Conservation (phyloP, 768 basidiomycete genomes). For the Mycena leptocephala region DNA sequence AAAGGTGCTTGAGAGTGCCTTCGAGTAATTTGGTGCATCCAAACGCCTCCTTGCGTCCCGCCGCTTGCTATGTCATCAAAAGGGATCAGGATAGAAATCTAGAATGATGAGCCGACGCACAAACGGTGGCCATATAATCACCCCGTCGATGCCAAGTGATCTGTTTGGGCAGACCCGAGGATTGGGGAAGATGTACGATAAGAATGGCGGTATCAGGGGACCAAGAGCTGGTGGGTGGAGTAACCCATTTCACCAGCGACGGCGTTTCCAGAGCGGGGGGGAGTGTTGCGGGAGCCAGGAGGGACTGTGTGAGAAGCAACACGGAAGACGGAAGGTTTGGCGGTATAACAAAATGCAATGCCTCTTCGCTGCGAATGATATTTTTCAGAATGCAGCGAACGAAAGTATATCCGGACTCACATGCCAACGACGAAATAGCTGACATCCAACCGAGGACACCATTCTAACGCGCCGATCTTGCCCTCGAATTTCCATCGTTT, state of each 20-base stretch:
- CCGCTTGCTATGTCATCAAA: slow-evolving; percentile 63
- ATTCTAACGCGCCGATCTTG: slow-evolving; percentile 89
- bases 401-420: slow-evolving; percentile 67
- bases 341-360: slow-evolving; percentile 85
- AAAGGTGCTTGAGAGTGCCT: slow-evolving; percentile 98
- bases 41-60: slow-evolving; percentile 86
- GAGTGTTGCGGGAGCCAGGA: slow-evolving; percentile 75
- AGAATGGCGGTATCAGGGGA: slow-evolving; percentile 72
- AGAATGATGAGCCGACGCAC: slow-evolving; percentile 66
- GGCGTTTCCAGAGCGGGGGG: slow-evolving; percentile 71
- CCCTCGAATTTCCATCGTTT: slow-evolving; percentile 88
- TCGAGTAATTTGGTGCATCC: slow-evolving; percentile 96
- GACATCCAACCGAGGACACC: slow-evolving; percentile 93
- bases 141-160: slow-evolving; percentile 95
- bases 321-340: slow-evolving; percentile 80
- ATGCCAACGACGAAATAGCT: slow-evolving; percentile 84
- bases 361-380: slow-evolving; percentile 77
- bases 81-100: slow-evolving; percentile 22
- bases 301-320: slow-evolving; percentile 71
- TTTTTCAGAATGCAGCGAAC: slow-evolving; percentile 11
- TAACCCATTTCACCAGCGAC: slow-evolving; percentile 82
- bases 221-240: slow-evolving; percentile 61
- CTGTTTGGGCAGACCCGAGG: slow-evolving; percentile 83
- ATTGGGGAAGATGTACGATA: slow-evolving; percentile 72
- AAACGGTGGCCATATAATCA: slow-evolving; percentile 96